Base-by-base conservation (phyloP, 768 basidiomycete genomes). In the Antrodiella citrinella region DNA sequence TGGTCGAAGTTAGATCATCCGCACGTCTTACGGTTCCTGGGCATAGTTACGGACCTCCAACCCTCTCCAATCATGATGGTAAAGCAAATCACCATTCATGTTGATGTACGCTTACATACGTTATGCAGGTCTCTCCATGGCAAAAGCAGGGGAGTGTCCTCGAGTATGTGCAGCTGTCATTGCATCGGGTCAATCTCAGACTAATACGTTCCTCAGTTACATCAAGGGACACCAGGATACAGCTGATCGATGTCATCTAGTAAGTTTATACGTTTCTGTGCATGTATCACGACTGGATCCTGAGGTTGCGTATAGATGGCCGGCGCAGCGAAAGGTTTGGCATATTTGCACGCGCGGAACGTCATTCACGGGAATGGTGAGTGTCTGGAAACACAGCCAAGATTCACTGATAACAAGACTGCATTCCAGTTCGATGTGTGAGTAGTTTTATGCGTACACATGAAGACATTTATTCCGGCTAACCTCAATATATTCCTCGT, bases 321-420 rank as follows among this genome's bases (percentile, higher is more conserved):
- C 26, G 78, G 76, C 50, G 80, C 82, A 1, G 76, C 78, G 23
- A 67, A 67, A 52, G 82, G 82, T 9, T 62, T 84, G 20, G 69
- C 73, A 49, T 81, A 83, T 59, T 66, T 83, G 5, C 82, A 84
- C 60, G 58, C 57, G 5, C 62, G 68, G 39, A 69, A 70, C 21
- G 67, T 81, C 23, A 72, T 81, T 13, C 81, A 83, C 52, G 82
- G 82, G 22, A 76, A 82, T 61, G 64, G 82, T 82, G 57, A 63
- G 81, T 66, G 25, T n/a, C n/a, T n/a, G 9, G 7, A 26, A 44
- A 26, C 26, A 25, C 24, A n/a, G 43, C 19, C 26, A 2, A 22
- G 22, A n/a, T n/a, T n/a, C 25, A 55, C 23, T 52, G 44, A 58
- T n/a, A 22, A 30, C 41, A n/a, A n/a, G n/a, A n/a, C n/a, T n/a